Conservation (phyloP, 1,284 basidiomycete species). For the Caloboletus firmus region DNA sequence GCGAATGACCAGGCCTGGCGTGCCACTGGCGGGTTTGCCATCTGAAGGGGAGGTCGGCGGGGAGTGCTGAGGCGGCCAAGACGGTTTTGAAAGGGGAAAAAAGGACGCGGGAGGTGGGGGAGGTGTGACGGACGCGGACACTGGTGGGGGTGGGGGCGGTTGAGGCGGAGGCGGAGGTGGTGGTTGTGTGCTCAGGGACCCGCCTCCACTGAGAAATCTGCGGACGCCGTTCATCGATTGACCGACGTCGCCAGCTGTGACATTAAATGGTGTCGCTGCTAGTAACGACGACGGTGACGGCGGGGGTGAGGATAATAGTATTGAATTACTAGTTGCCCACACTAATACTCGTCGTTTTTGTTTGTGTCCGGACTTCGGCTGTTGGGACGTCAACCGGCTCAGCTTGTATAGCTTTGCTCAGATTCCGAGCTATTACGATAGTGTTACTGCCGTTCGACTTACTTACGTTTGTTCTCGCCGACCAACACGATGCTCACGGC, state of each 20-base stretch:
- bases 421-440: background rate
- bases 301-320: background rate
- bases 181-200: conserved; percentile 26
- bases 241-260: conserved; percentile 18
- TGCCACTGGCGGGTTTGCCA: conserved; percentile 36
- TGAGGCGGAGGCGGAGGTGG: conserved; percentile 16
- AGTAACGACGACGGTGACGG: background rate
- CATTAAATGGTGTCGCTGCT: conserved; percentile 25
- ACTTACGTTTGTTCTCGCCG: conserved; percentile 15
- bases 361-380: conserved; percentile 4
- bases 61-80: conserved; percentile 47
- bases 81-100: conserved; percentile 34
- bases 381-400: background rate
- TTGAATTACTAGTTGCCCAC: background rate
- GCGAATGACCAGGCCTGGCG: conserved; percentile 52
- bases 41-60: conserved; percentile 28
- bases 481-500: conserved; percentile 24
- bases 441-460: conserved; percentile 1
- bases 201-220: conserved; percentile 56
- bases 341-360: background rate
- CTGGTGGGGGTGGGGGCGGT: conserved; percentile 13
- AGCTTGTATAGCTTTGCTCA: background rate
- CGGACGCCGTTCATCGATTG: conserved; percentile 68
- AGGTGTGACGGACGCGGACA: conserved; percentile 23
- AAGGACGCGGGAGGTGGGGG: conserved; percentile 13